phyloP scores from a whole-genome alignment of 2,329 filamentous ascomycete species.

The Sordariomycetes sp. region DNA sequence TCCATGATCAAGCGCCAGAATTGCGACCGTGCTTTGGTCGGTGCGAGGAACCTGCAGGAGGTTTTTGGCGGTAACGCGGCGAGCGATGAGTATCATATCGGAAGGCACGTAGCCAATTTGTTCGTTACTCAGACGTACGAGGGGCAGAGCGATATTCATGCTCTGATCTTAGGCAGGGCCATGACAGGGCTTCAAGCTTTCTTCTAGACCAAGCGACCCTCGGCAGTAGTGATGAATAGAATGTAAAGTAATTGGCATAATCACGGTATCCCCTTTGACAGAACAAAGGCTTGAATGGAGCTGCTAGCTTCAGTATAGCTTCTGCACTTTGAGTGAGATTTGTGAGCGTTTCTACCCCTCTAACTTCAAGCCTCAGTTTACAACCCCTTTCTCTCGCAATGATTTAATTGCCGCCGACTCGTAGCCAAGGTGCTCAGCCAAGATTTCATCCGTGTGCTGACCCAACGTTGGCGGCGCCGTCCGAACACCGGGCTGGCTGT shows the following conservation, averaged over 20 bases:
- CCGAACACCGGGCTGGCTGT: slow-evolving; percentile 67
- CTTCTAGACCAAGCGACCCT: no score
- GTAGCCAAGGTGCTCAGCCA: no score
- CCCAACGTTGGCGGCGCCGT: slow-evolving; percentile 76
- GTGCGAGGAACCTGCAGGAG: slow-evolving; percentile 71
- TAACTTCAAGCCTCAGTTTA: no score
- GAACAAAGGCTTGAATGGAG: no score
- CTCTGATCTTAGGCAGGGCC: slow-evolving; percentile 39
- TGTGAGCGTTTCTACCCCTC: no score
- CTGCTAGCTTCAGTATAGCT: no score
- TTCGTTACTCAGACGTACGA: slow-evolving; percentile 93
- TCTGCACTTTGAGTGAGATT: no score
- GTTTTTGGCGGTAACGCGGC: slow-evolving; percentile 88
- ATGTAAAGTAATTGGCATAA: no score
- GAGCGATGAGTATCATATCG: slow-evolving; percentile 85
- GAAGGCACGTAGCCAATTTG: slow-evolving; percentile 78
- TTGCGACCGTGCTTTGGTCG: slow-evolving; percentile 74
- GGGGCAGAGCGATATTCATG: slow-evolving; percentile 85
- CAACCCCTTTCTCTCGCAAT: no score
- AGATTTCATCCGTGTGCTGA: slow-evolving; percentile 75
- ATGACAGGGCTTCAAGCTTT: slow-evolving; percentile 1
- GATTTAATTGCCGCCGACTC: no score
- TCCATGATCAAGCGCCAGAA: slow-evolving; percentile 87
- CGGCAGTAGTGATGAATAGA: no score
- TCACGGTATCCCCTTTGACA: no score